Percentiles rank a stretch among this genome's conserved stretches.
phyloP scores from a whole-genome alignment of 1,139 yeast genomes.

The Geotrichum bryndzae region DNA sequence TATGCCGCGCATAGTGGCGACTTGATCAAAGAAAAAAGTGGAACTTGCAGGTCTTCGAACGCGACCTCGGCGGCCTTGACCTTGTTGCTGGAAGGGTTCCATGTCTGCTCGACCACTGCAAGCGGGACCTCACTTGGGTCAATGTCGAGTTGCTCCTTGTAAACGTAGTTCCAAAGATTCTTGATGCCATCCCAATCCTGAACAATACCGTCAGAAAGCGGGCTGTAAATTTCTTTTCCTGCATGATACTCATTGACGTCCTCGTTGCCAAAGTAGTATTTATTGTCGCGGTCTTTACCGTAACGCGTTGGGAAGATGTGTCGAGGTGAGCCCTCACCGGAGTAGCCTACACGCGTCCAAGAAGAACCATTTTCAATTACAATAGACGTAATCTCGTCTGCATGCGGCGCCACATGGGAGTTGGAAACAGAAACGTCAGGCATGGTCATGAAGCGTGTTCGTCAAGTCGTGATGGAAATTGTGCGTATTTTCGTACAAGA shows the following conservation, averaged over 20 bases:
- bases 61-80: constrained; percentile 67
- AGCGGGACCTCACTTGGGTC: constrained; percentile 70
- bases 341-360: constrained; percentile 79
- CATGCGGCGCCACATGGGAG: constrained; percentile 19
- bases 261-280: constrained; percentile 33
- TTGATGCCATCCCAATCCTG: constrained; percentile 45
- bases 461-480: background rate
- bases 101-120: constrained; percentile 73
- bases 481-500: background rate
- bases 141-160: constrained; percentile 42
- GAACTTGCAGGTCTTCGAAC: constrained; percentile 69
- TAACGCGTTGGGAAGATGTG: constrained; percentile 61
- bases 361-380: constrained; percentile 89
- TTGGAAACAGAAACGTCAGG: constrained; percentile 11
- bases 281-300: constrained; percentile 28
- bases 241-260: constrained; percentile 32
- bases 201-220: constrained; percentile 39
- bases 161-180: constrained; percentile 36
- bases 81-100: constrained; percentile 73
- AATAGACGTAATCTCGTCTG: constrained; percentile 62
- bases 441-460: constrained; percentile 1
- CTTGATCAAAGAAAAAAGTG: constrained; percentile 79
- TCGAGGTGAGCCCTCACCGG: constrained; percentile 88
- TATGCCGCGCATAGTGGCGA: constrained; percentile 80
- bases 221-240: constrained; percentile 36